Conservation (phyloP, 2,329 filamentous ascomycete genomes). For the Leptodontidium sp. region DNA sequence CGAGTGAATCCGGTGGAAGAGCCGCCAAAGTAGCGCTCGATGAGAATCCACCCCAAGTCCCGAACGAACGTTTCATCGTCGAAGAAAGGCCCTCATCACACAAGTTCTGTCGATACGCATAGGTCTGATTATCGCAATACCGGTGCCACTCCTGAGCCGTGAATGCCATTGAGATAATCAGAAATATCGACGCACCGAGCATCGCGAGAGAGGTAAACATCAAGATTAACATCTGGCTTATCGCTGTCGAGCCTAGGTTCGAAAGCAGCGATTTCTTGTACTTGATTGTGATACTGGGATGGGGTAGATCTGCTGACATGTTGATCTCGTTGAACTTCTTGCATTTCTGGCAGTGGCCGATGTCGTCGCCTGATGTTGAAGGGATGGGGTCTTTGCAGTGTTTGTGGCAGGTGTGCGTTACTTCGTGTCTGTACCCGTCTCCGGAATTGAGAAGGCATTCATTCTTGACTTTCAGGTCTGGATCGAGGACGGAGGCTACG, state of each 20-base stretch:
- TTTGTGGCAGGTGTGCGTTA: constrained; percentile 37
- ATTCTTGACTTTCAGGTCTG: constrained; percentile 37
- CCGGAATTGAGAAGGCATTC: constrained; percentile 40
- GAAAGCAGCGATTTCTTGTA: constrained; percentile 38
- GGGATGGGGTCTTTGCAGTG: constrained; percentile 36
- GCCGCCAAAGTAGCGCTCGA: constrained; percentile 29
- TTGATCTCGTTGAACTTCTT: constrained; percentile 37
- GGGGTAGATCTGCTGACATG: constrained; percentile 37
- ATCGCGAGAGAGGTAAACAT: constrained; percentile 33
- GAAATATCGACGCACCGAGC: constrained; percentile 28
- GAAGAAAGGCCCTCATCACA: constrained; percentile 9
- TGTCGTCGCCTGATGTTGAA: constrained; percentile 33
- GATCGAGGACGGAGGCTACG: constrained; percentile 37
- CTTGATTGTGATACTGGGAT: constrained; percentile 40
- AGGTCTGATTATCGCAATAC: neutral
- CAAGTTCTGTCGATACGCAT: neutral
- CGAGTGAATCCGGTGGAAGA: constrained; percentile 28
- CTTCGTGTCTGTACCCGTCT: constrained; percentile 35
- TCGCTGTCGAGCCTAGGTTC: constrained; percentile 34
- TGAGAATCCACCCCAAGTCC: constrained; percentile 37
- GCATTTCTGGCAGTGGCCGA: constrained; percentile 39
- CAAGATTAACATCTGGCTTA: constrained; percentile 37
- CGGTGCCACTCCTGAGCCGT: neutral
- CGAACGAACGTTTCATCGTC: constrained; percentile 23
- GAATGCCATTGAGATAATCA: constrained; percentile 24